Evolutionary conservation across 306 rosid genomes (phyloP).

Genomic region (Cicer chorassanicum): DNA sequence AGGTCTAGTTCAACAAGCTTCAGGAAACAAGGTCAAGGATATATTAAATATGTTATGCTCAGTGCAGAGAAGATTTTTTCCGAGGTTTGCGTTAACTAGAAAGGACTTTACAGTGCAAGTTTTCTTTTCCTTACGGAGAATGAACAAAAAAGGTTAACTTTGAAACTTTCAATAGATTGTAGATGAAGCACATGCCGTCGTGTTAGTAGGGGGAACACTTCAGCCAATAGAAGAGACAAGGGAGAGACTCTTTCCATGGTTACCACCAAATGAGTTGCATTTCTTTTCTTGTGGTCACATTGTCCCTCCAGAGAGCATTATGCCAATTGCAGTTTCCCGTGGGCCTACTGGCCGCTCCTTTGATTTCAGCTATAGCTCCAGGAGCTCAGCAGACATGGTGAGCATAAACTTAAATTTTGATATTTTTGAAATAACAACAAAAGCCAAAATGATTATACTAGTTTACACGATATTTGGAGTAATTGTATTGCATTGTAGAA

Average conservation of each 20-base stretch:
- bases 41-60: conserved; percentile 88
- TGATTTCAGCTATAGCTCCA: conserved; percentile 83
- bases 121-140: conserved; percentile 23
- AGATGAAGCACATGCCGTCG: conserved; percentile 84
- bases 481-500: background rate
- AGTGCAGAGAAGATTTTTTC: conserved; percentile 88
- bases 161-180: conserved; percentile 64
- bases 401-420: conserved; percentile 30
- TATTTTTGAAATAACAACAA: conserved; percentile 2
- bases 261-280: conserved; percentile 64
- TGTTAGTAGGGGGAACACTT: conserved; percentile 91
- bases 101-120: conserved; percentile 11
- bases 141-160: conserved; percentile 40
- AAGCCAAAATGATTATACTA: background rate
- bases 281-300: conserved; percentile 93
- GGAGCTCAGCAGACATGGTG: conserved; percentile 72
- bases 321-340: conserved; percentile 82
- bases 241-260: conserved; percentile 86
- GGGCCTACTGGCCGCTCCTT: conserved; percentile 86
- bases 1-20: conserved; percentile 55
- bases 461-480: background rate
- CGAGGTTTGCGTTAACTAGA: conserved; percentile 64
- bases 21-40: conserved; percentile 60
- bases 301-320: conserved; percentile 81
- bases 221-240: conserved; percentile 94